Percentiles rank a stretch among this genome's conserved stretches.
phyloP scores from a whole-genome alignment of 2,329 filamentous ascomycete genomes.

The Leptographium lundbergii region DNA sequence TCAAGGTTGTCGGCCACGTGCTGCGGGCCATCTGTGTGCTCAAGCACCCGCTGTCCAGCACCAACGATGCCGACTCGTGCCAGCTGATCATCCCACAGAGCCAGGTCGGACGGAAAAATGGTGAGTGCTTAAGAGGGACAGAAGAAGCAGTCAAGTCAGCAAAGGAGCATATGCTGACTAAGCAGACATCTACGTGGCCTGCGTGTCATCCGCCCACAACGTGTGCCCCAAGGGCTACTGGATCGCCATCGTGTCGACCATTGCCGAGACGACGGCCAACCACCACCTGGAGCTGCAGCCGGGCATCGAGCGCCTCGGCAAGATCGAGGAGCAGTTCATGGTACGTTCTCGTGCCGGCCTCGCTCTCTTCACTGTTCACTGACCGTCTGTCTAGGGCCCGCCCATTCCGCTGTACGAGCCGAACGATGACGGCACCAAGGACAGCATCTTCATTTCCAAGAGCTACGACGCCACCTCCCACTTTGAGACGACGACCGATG shows the following conservation, averaged over 20 bases:
- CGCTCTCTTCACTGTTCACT: background rate
- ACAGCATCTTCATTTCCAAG: constrained; percentile 96
- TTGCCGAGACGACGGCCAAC: constrained; percentile 83
- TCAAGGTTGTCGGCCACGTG: constrained; percentile 75
- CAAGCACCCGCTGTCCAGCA: constrained; percentile 86
- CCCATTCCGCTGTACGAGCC: constrained; percentile 94
- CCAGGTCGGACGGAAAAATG: constrained; percentile 92
- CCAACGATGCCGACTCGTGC: constrained; percentile 75
- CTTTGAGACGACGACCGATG: constrained; percentile 85
- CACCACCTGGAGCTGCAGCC: constrained; percentile 91
- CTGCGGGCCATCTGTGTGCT: constrained; percentile 96
- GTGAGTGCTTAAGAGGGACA: constrained; percentile 34
- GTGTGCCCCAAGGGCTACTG: constrained; percentile 99
- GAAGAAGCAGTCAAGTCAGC: background rate
- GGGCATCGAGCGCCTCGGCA: constrained; percentile 81
- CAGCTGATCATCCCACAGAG: constrained; percentile 98
- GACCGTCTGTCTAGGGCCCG: constrained; percentile 36
- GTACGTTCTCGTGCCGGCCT: constrained; percentile 26
- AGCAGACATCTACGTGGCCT: constrained; percentile 88
- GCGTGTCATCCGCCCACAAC: constrained; percentile 91
- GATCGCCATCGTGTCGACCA: constrained; percentile 95
- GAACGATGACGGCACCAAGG: constrained; percentile 63
- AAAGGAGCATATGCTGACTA: background rate
- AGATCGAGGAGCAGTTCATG: constrained; percentile 96
- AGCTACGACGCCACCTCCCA: constrained; percentile 97